Percentiles rank a stretch among this genome's conserved stretches.
phyloP scores from a whole-genome alignment of 495 filamentous ascomycete genomes.

The Trichoderma virens region DNA sequence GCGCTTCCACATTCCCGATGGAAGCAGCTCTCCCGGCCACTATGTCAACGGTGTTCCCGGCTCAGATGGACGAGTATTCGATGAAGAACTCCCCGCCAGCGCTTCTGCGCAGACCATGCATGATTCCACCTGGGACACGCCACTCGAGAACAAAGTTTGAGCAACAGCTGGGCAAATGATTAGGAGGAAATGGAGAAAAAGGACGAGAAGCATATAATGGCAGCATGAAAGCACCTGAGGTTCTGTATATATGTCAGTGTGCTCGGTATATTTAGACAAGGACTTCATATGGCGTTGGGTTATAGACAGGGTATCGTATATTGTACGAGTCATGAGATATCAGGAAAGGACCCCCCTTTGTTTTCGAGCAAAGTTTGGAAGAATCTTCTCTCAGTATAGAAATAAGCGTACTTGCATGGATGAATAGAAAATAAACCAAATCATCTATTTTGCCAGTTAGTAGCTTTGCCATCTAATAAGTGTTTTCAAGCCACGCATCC shows the following conservation, averaged over 20 bases:
- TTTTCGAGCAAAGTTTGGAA: not conserved
- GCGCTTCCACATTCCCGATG: slow-evolving; percentile 62
- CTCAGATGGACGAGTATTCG: not conserved
- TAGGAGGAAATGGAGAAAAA: not conserved
- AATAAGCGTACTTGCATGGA: not conserved
- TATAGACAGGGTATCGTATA: not conserved
- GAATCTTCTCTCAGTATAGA: not conserved
- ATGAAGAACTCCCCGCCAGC: not conserved
- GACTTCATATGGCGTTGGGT: not conserved
- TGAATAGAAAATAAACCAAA: not conserved
- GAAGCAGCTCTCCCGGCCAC: slow-evolving; percentile 31
- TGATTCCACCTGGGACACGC: not conserved
- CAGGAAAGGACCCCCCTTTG: not conserved
- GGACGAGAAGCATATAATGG: not conserved
- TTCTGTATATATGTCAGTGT: not conserved
- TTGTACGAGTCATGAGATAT: not conserved
- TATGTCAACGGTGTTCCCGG: slow-evolving; percentile 21
- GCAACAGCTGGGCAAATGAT: not conserved
- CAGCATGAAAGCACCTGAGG: not conserved
- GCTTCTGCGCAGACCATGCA: not conserved
- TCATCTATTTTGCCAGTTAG: not conserved
- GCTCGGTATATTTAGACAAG: not conserved
- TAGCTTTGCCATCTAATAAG: not conserved
- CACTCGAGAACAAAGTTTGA: not conserved
- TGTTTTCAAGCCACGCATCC: not conserved